Evolutionary conservation across 306 rosid species (phyloP).

Genomic region (Fragaria ananassa): DNA sequence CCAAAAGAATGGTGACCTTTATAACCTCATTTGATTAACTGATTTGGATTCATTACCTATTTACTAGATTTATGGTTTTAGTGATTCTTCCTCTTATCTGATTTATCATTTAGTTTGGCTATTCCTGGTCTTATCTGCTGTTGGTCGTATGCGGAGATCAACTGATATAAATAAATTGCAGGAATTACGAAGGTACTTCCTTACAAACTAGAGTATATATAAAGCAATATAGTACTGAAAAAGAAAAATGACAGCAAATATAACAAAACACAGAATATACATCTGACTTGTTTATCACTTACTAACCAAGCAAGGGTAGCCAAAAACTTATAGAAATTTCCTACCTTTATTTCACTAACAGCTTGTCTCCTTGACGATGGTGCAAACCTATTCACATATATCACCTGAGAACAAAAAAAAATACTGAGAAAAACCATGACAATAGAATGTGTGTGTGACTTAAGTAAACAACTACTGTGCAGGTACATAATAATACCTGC

Average conservation of each 20-base stretch:
- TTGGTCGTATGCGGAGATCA: not conserved
- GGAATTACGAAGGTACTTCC: not conserved
- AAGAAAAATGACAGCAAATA: not conserved
- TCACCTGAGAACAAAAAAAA: conserved; percentile 56
- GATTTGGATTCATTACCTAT: not conserved
- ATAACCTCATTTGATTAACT: not conserved
- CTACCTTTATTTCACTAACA: conserved; percentile 90
- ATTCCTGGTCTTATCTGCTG: not conserved
- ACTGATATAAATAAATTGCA: not conserved
- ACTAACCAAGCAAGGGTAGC: not conserved
- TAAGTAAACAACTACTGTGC: conserved; percentile 8
- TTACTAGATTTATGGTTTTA: not conserved
- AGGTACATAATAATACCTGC: conserved; percentile 65
- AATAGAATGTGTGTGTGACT: not conserved
- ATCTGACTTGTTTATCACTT: conserved; percentile 10
- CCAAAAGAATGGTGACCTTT: not conserved
- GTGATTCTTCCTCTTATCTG: not conserved
- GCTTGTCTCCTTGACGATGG: conserved; percentile 78
- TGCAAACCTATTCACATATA: conserved; percentile 81
- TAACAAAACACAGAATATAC: not conserved
- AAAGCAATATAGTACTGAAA: not conserved
- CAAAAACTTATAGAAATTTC: conserved; percentile 42
- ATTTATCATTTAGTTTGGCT: not conserved
- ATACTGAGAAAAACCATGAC: not conserved
- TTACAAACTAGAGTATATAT: not conserved